phyloP scores from a whole-genome alignment of 2,329 filamentous ascomycete species.

The Aspergillus fructus region DNA sequence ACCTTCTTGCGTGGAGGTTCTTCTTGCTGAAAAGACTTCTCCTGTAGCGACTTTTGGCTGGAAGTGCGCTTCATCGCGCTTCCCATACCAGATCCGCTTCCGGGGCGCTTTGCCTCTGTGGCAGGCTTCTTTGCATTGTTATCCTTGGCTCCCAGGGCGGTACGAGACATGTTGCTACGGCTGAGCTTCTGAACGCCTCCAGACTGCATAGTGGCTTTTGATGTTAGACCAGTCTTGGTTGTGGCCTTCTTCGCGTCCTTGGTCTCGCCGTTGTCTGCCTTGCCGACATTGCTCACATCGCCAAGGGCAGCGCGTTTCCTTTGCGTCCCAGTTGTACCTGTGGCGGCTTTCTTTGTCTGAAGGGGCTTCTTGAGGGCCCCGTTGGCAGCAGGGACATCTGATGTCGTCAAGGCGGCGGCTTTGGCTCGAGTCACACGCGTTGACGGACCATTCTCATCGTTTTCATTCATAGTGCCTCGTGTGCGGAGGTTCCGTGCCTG shows the following conservation, averaged over 20 bases:
- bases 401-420: conserved; percentile 64
- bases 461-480: conserved; percentile 82
- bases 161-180: conserved; percentile 60
- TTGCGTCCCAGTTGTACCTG: conserved; percentile 48
- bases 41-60: conserved; percentile 58
- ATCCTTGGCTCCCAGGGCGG: conserved; percentile 66
- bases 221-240: conserved; percentile 67
- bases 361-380: conserved; percentile 64
- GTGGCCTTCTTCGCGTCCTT: conserved; percentile 72
- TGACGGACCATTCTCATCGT: conserved; percentile 81
- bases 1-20: conserved; percentile 69
- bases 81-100: conserved; percentile 68
- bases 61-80: conserved; percentile 66
- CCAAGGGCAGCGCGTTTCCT: conserved; percentile 83
- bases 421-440: conserved; percentile 93
- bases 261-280: conserved; percentile 57
- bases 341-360: conserved; percentile 67
- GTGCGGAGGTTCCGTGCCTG: conserved; percentile 70
- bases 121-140: conserved; percentile 59
- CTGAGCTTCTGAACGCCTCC: conserved; percentile 77
- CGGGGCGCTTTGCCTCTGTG: conserved; percentile 68
- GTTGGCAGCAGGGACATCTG: conserved; percentile 53
- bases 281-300: conserved; percentile 93
- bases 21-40: conserved; percentile 55
- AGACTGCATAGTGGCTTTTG: conserved; percentile 74